Base-by-base conservation (phyloP, 116 monocot genomes). In the Iris pallida region DNA sequence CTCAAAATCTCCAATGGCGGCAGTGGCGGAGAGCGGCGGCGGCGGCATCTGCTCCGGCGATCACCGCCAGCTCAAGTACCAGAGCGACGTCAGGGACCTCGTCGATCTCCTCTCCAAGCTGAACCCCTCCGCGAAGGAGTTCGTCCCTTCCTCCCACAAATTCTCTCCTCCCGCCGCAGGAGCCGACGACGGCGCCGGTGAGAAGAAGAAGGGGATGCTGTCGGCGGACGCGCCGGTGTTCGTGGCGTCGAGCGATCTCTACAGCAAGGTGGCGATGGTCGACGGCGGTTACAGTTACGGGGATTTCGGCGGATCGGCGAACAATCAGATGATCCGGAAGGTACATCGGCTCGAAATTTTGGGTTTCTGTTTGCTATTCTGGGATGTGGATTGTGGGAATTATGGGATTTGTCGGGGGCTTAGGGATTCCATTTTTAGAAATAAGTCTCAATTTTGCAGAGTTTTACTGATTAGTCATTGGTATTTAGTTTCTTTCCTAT, bases 41-140 rank as follows among this genome's bases (percentile, higher is more conserved):
- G 45, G 10, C n/a, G 30, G 6, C 4, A 42, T 7, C 17, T 43
- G n/a, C 41, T 41, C 11, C 19, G 4, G 4, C 53, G 49, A n/a
- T n/a, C 19, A 45, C 16, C 54, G 45, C 3, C 43, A 68, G 18
- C 15, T 14, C 11, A 42, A 16, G n/a, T 41, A 53, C 45, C 30
- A 65, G 12, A 16, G 58, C 0, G 69, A 59, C 44, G 69, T 69
- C 45, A 56, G 47, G 45, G 58, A 69, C 10, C 18, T 69, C 16
- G 58, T 58, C 20, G 58, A 69, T 56, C 47, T 69, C 17, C 55
- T 69, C 19, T 69, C 69, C 11, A 69, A 57, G 55, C 8, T 69
- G 20, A 69, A 69, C 43, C 69, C 69, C 4, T 69, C 47, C 18
- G 69, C 69, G n/a, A 57, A 57, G 11, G 69, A 69, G 41, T 69